These are phyloP conservation scores for Glutinoglossum americanum DNA, from an alignment of 495 filamentous ascomycete species.

Conservation along the genomic window DNA sequence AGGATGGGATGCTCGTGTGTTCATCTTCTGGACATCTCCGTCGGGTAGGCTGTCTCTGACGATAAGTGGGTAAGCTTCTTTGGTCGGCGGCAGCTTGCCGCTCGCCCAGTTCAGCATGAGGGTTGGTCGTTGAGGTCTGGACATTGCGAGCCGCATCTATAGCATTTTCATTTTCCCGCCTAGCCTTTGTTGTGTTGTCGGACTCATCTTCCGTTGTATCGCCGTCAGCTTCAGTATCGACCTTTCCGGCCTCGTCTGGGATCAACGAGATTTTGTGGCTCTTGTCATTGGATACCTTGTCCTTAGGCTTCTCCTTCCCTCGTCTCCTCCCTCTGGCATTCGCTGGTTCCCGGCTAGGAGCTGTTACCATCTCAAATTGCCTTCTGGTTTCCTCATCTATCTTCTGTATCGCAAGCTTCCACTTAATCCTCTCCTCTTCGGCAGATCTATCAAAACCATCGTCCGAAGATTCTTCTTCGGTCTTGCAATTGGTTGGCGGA, in stretches of 20 bases:
- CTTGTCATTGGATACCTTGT: neutral
- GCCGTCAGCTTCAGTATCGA: neutral
- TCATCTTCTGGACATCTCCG: constrained; percentile 1
- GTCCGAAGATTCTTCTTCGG: constrained; percentile 7
- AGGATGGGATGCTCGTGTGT: neutral
- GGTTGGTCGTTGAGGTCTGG: neutral
- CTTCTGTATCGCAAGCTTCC: neutral
- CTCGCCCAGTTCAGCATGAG: neutral
- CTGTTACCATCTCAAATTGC: neutral
- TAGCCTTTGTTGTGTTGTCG: neutral
- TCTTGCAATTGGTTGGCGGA: neutral
- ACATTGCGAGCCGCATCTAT: neutral
- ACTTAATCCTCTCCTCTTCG: neutral
- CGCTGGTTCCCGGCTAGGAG: neutral
- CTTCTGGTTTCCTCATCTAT: constrained; percentile 1
- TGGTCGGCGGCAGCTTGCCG: neutral
- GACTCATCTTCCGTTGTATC: neutral
- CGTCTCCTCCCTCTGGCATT: neutral
- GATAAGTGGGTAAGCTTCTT: neutral
- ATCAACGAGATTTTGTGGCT: neutral
- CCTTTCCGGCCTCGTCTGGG: neutral
- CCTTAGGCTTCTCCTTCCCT: neutral
- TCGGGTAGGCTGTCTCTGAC: neutral
- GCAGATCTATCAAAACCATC: constrained; percentile 2
- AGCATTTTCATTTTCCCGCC: neutral